Evolutionary conservation across 192 early-diverging fungal species (phyloP).

Genomic region (Coemansia sp.): DNA sequence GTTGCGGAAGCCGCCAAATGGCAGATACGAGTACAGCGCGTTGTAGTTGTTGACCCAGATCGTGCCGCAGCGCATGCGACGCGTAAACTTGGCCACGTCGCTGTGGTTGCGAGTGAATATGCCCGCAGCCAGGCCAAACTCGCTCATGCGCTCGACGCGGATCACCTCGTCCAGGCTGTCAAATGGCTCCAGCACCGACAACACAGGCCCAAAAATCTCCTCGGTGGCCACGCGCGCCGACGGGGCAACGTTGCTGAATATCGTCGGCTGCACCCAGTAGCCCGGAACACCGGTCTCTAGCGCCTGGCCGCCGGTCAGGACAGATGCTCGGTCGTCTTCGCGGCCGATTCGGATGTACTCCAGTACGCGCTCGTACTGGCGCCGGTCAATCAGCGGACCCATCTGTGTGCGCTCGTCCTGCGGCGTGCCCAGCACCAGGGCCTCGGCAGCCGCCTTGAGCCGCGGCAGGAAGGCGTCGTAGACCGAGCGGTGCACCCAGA

Average conservation of each 20-base stretch:
- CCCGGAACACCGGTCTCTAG: slow-evolving; percentile 13
- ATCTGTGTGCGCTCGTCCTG: slow-evolving; percentile 30
- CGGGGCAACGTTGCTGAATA: slow-evolving; percentile 55
- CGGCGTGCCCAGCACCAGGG: slow-evolving; percentile 24
- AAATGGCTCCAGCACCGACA: slow-evolving; percentile 56
- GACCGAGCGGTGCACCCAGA: slow-evolving; percentile 66
- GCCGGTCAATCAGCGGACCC: slow-evolving; percentile 56
- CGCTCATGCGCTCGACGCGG: slow-evolving; percentile 47
- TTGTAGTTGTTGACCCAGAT: slow-evolving; percentile 67
- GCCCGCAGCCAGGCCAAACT: slow-evolving; percentile 57
- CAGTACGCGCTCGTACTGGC: slow-evolving; percentile 57
- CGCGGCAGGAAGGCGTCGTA: slow-evolving; percentile 62
- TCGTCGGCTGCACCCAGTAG: slow-evolving; percentile 59
- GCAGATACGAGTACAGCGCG: slow-evolving; percentile 53
- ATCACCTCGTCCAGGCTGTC: slow-evolving; percentile 53
- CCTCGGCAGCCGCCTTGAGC: slow-evolving; percentile 48
- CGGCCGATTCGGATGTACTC: slow-evolving; percentile 51
- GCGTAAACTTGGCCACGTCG: slow-evolving; percentile 45
- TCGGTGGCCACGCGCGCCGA: slow-evolving; percentile 46
- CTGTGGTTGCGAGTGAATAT: slow-evolving; percentile 53
- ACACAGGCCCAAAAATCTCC: slow-evolving; percentile 63
- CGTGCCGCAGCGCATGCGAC: slow-evolving; percentile 49
- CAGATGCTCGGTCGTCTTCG: slow-evolving; percentile 20
- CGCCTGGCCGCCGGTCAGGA: slow-evolving; percentile 39
- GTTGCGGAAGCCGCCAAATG: slow-evolving; percentile 62